These are phyloP conservation scores for Geranium incanum DNA, from an alignment of 441 rosid genomes.

Conservation along the genomic window DNA sequence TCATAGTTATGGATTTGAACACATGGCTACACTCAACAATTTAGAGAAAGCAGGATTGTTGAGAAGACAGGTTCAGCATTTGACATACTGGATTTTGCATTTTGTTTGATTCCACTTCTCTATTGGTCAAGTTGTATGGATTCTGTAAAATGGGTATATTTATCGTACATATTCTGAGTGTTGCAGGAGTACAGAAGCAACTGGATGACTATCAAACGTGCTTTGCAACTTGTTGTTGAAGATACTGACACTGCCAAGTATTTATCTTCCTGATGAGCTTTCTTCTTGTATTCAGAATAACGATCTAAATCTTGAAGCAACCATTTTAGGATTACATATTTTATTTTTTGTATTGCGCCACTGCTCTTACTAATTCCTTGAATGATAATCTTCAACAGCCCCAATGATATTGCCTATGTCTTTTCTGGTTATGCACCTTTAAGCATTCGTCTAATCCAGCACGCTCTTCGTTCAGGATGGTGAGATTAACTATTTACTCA, in stretches of 20 bases:
- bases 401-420: conserved; percentile 78
- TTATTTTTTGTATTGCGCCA: neutral
- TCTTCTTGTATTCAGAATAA: conserved; percentile 13
- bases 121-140: conserved; percentile 6
- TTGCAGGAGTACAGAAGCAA: conserved; percentile 79
- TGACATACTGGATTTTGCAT: conserved; percentile 12
- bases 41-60: conserved; percentile 90
- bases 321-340: neutral
- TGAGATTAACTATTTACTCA: conserved; percentile 35
- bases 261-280: conserved; percentile 20
- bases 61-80: conserved; percentile 66
- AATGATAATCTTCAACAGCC: conserved; percentile 48
- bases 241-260: conserved; percentile 94
- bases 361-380: neutral
- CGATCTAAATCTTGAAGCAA: neutral
- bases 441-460: conserved; percentile 87
- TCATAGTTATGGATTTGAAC: conserved; percentile 97
- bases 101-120: conserved; percentile 15
- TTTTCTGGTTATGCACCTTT: conserved; percentile 98
- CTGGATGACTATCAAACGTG: conserved; percentile 75
- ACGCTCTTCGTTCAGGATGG: conserved; percentile 95
- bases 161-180: conserved; percentile 21
- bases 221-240: conserved; percentile 84
- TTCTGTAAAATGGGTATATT: conserved; percentile 10
- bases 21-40: conserved; percentile 63